Evolutionary conservation across 495 filamentous ascomycete species (phyloP), one percentile per base, ranked within the genome.

Genomic region (Penicillium atrosanguineum): DNA sequence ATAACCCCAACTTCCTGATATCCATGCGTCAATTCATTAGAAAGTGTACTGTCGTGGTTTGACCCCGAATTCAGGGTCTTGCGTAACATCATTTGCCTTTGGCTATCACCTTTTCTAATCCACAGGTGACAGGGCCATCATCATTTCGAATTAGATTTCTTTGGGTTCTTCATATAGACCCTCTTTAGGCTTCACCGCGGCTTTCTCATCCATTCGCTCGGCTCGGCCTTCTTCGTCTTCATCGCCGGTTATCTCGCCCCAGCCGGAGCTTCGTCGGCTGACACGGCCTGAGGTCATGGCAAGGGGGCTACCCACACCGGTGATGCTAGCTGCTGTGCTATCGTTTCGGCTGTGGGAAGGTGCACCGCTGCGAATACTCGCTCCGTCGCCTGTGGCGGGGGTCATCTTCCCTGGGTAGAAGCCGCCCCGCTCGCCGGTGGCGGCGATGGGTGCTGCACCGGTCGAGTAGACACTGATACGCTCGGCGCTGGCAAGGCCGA

Each of bases 391-490:
- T 4, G 72, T 59, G 50, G 63, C 61, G 40, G 77, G 50, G 46
- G 67, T 77, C 68, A 85, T 86, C 67, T 90, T 90, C 37, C 74
- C 74, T 9, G 88, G 80, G 62, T 95, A 89, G 55, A 89, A 84
- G 69, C 89, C 94, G 61, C 87, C 89, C 26, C 91, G 77, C 61
- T 96, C 91, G 46, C 88, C 88, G 26, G 56, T 46, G 11, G 74
- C 72, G 25, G 86, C 61, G 5, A 83, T 76, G 1, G 84, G 82
- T 4, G 80, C 75, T 15, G 88, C 80, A 1, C 90, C 89, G 6
- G 85, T 80, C 0, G 88, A 93, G 69, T 96, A 94, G 28, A 96
- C 85, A 68, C 91, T 95, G 18, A 88, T 84, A 20, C 91, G 81
- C 69, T 96, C 90, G 29, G 83, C 78, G 51, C 82, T 86, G 4